Percentiles rank a stretch among this genome's conserved stretches.
These are phyloP conservation scores for Olyra latifolia DNA, from an alignment of 176 grass and related monocot genomes.

Conservation along the genomic window DNA sequence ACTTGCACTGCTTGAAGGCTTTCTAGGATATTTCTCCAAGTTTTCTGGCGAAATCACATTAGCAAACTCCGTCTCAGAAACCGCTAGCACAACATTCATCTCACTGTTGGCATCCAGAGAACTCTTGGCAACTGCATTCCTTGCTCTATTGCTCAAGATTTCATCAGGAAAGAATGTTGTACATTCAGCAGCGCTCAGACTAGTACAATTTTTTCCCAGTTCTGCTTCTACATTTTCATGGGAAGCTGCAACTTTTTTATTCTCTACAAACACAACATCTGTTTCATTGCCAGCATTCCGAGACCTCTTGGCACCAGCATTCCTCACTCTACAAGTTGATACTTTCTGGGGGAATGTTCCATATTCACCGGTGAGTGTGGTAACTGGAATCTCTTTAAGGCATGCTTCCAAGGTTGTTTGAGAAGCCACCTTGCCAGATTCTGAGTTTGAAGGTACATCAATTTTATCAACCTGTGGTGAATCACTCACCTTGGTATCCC, in stretches of 20 bases:
- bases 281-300: slow-evolving; percentile 1
- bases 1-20: slow-evolving; percentile 24
- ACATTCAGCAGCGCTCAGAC: slow-evolving; percentile 17
- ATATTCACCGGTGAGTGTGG: neutral
- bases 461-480: slow-evolving; percentile 20
- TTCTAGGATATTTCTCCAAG: slow-evolving; percentile 18
- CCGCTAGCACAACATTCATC: neutral
- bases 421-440: slow-evolving; percentile 32
- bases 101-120: neutral
- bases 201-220: neutral
- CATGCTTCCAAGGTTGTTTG: slow-evolving; percentile 39
- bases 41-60: slow-evolving; percentile 5
- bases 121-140: neutral
- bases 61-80: slow-evolving; percentile 19
- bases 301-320: slow-evolving; percentile 32
- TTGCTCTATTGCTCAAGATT: slow-evolving; percentile 14
- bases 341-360: neutral
- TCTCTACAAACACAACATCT: neutral
- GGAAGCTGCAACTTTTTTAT: slow-evolving; percentile 25
- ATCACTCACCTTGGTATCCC: slow-evolving; percentile 30
- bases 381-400: slow-evolving; percentile 30
- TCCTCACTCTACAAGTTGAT: slow-evolving; percentile 30
- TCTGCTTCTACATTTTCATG: slow-evolving; percentile 32
- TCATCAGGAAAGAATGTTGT: slow-evolving; percentile 2
- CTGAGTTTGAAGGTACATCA: slow-evolving; percentile 3